Conservation (phyloP, 352 stramenopile species). For the Pythium monospermum region DNA sequence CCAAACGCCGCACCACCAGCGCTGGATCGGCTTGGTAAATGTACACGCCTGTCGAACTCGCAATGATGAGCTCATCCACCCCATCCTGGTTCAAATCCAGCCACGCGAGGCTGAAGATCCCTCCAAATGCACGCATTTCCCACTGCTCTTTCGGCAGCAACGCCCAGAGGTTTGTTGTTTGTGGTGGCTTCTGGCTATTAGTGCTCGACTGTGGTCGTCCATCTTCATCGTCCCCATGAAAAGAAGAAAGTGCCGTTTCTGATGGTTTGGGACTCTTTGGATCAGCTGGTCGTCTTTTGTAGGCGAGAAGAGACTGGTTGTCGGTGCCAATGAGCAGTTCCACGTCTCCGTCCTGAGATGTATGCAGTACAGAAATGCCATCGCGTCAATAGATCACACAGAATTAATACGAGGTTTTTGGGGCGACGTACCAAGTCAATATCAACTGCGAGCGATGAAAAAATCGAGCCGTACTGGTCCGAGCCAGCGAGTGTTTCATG, state of each 20-base stretch:
- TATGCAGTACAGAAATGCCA: no score
- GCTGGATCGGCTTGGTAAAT: conserved; percentile 49
- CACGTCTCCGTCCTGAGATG: conserved; percentile 58
- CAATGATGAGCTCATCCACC: conserved; percentile 53
- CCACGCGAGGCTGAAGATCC: conserved; percentile 69
- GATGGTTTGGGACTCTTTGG: no score
- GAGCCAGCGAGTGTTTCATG: conserved; percentile 34
- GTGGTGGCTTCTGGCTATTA: no score
- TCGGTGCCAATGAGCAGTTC: conserved; percentile 66
- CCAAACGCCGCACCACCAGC: conserved; percentile 22
- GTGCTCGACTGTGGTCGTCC: no score
- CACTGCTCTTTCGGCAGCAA: conserved; percentile 25
- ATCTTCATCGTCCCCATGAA: no score
- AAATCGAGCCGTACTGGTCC: conserved; percentile 61
- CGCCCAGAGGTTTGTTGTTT: conserved; percentile 26
- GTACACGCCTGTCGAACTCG: conserved; percentile 63
- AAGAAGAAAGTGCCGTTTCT: no score
- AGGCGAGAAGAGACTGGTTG: conserved; percentile 48
- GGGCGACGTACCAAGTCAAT: conserved; percentile 62
- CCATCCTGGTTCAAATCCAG: conserved; percentile 65
- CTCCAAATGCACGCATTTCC: conserved; percentile 52
- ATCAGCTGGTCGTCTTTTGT: conserved; percentile 24
- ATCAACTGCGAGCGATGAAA: conserved; percentile 41
- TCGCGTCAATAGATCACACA: no score
- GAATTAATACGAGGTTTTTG: no score